Evolutionary conservation across 768 basidiomycete species (phyloP).

Genomic region (Tricholoma sp.): DNA sequence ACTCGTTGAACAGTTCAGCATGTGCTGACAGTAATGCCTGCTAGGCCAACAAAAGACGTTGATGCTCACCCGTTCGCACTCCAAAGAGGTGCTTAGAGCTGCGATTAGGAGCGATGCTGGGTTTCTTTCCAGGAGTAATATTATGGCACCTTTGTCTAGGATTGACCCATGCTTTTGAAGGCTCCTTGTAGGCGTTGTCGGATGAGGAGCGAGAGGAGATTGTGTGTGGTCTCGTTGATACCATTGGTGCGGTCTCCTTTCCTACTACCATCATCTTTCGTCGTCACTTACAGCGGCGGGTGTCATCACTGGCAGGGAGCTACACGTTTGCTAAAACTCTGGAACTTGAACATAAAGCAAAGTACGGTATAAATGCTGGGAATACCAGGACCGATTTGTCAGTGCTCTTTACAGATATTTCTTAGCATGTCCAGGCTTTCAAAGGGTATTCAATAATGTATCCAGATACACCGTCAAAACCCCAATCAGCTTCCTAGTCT

Average conservation of each 20-base stretch:
- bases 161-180: constrained; percentile 24
- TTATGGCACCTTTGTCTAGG: constrained; percentile 47
- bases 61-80: constrained; percentile 65
- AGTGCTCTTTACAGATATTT: constrained; percentile 71
- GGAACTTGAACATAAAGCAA: constrained; percentile 84
- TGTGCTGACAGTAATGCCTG: not conserved
- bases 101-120: constrained; percentile 68
- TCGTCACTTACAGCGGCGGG: not conserved
- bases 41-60: constrained; percentile 61
- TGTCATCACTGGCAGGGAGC: constrained; percentile 58
- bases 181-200: constrained; percentile 69
- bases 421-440: constrained; percentile 59
- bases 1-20: not conserved
- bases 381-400: constrained; percentile 76
- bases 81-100: constrained; percentile 64
- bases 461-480: constrained; percentile 46
- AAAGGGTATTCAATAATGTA: not conserved
- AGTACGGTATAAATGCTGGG: constrained; percentile 67
- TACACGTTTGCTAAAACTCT: constrained; percentile 84
- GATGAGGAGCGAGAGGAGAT: constrained; percentile 62
- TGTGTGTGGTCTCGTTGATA: constrained; percentile 77
- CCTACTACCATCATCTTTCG: not conserved
- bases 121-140: constrained; percentile 68
- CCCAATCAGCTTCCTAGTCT: constrained; percentile 38
- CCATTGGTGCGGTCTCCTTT: constrained; percentile 57